Conservation (phyloP, 495 filamentous ascomycete species). For the Pyronema domesticum region DNA sequence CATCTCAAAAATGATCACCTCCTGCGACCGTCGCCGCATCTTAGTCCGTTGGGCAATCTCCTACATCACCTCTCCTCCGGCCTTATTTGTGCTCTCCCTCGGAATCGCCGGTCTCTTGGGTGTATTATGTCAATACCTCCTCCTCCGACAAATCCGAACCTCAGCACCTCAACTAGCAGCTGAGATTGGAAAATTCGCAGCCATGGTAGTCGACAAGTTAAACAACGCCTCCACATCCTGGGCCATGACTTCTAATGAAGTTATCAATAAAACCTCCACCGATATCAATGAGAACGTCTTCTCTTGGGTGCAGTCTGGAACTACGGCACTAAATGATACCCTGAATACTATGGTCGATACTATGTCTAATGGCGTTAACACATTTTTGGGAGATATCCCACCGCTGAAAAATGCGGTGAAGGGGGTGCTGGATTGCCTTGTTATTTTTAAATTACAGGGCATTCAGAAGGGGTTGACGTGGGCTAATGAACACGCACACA, state of each 20-base stretch:
- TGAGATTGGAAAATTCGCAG: constrained; percentile 67
- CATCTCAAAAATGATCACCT: constrained; percentile 48
- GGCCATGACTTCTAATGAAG: constrained; percentile 58
- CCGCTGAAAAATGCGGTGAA: constrained; percentile 33
- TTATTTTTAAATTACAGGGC: constrained; percentile 54
- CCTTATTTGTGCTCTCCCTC: constrained; percentile 72
- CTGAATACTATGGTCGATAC: constrained; percentile 63
- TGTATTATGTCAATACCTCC: constrained; percentile 67
- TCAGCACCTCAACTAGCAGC: constrained; percentile 56
- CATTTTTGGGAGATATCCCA: constrained; percentile 57
- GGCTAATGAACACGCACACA: constrained; percentile 68
- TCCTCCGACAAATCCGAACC: constrained; percentile 54
- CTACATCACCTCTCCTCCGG: constrained; percentile 68
- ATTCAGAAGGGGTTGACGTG: constrained; percentile 76
- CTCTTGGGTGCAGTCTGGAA: constrained; percentile 74
- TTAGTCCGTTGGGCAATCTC: constrained; percentile 70
- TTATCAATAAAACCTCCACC: constrained; percentile 45
- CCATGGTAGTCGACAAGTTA: constrained; percentile 54
- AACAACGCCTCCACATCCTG: constrained; percentile 58
- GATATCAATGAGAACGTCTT: constrained; percentile 72
- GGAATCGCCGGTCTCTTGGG: constrained; percentile 69
- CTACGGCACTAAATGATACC: constrained; percentile 63
- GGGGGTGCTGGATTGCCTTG: constrained; percentile 56
- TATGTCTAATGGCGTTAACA: constrained; percentile 50
- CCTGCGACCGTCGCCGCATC: constrained; percentile 42